These are phyloP conservation scores for Colletotrichum magnum DNA, from an alignment of 2,329 filamentous ascomycete genomes.

Conservation along the genomic window DNA sequence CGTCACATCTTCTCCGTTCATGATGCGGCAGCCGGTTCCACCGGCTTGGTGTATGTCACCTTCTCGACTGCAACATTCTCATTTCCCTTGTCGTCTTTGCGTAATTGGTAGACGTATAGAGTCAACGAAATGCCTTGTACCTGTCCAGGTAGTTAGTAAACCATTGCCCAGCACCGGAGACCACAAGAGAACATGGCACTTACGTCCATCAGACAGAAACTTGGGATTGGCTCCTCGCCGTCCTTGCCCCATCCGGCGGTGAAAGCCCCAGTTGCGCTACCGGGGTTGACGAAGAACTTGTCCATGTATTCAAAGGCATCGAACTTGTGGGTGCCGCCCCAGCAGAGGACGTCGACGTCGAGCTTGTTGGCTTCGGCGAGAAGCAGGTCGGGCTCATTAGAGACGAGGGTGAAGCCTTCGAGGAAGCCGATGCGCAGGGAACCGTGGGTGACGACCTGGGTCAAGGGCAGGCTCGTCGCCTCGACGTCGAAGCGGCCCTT, in stretches of 20 bases:
- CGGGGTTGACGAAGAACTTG: conserved; percentile 81
- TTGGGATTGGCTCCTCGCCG: conserved; percentile 84
- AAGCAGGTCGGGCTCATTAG: conserved; percentile 75
- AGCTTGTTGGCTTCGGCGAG: conserved; percentile 78
- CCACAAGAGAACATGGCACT: conserved; percentile 57
- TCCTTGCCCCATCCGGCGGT: conserved; percentile 70
- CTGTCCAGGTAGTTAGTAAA: conserved; percentile 60
- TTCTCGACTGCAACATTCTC: conserved; percentile 89
- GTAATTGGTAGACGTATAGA: conserved; percentile 91
- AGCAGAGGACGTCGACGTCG: conserved; percentile 79
- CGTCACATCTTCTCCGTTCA: conserved; percentile 50
- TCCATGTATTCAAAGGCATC: conserved; percentile 82
- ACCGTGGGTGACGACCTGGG: conserved; percentile 77
- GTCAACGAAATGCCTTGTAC: conserved; percentile 97
- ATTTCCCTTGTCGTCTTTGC: conserved; percentile 81
- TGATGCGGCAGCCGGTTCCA: conserved; percentile 68
- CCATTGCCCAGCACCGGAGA: background rate
- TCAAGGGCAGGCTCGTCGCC: conserved; percentile 74
- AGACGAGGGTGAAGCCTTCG: conserved; percentile 78
- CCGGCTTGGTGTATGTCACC: conserved; percentile 86
- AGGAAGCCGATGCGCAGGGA: conserved; percentile 76
- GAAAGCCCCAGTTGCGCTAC: conserved; percentile 76
- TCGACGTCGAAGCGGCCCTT: conserved; percentile 78
- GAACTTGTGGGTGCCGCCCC: conserved; percentile 77
- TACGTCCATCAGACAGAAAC: conserved; percentile 98